These are phyloP conservation scores for Globisporangium middletonii DNA, from an alignment of 352 stramenopile species.

Conservation along the genomic window DNA sequence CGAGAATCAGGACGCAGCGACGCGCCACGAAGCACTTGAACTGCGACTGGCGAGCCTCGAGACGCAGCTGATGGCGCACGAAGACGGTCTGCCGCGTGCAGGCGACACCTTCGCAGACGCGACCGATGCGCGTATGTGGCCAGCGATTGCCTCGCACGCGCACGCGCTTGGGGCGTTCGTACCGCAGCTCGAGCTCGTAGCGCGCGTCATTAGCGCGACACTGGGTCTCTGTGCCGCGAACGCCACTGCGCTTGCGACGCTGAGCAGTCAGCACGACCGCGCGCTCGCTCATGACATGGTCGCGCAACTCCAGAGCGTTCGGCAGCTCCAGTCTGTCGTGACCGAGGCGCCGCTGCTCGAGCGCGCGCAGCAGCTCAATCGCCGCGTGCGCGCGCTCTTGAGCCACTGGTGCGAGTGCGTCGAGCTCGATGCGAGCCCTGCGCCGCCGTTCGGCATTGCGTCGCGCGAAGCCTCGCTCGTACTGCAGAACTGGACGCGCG, in stretches of 20 bases:
- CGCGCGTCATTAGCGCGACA: conserved; percentile 20
- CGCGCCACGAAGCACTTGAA: too few relatives aligned
- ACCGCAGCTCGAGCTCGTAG: conserved; percentile 29
- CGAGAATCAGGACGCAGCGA: too few relatives aligned
- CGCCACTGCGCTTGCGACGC: conserved; percentile 14
- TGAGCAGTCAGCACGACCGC: conserved; percentile 18
- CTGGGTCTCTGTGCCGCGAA: conserved; percentile 37
- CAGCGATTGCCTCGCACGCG: background rate
- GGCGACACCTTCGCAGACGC: conserved; percentile 3
- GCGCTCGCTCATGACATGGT: conserved; percentile 15
- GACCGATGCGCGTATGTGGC: background rate
- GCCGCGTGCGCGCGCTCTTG: conserved; percentile 28
- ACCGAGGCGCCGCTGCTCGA: conserved; percentile 13
- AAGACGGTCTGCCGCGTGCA: conserved; percentile 5
- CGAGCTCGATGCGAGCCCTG: conserved; percentile 18
- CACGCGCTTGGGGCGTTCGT: conserved; percentile 32
- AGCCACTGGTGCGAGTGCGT: conserved; percentile 40
- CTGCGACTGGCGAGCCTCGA: background rate
- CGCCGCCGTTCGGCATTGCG: conserved; percentile 43
- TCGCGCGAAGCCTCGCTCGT: conserved; percentile 53
- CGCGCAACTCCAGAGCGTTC: conserved; percentile 17
- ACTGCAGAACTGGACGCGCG: conserved; percentile 51
- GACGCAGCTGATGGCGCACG: conserved; percentile 11
- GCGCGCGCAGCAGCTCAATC: conserved; percentile 22
- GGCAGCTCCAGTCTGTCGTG: conserved; percentile 11